Evolutionary conservation across 139 green algal genomes (phyloP).

Genomic region (Ulvella scutata): DNA sequence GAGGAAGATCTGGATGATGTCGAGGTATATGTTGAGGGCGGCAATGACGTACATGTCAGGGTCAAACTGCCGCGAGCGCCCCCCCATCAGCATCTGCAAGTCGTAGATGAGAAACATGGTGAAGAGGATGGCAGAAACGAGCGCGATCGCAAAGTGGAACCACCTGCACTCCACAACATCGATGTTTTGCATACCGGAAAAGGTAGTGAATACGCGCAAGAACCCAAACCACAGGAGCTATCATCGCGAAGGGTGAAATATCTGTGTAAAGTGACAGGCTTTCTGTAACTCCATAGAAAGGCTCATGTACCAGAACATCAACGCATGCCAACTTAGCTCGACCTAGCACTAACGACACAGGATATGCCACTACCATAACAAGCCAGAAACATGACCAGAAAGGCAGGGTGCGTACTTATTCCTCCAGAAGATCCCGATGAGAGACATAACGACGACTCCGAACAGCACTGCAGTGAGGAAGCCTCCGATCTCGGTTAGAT

Average conservation of each 20-base stretch:
- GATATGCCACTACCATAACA: too few relatives aligned
- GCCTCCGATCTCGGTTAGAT: neutral
- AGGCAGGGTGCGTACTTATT: neutral
- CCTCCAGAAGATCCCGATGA: slow-evolving; percentile 2
- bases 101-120: neutral
- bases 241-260: too few relatives aligned
- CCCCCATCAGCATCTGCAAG: slow-evolving; percentile 2
- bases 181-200: too few relatives aligned
- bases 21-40: slow-evolving; percentile 3
- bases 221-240: too few relatives aligned
- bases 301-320: too few relatives aligned
- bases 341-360: too few relatives aligned
- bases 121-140: neutral
- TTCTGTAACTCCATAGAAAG: too few relatives aligned
- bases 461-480: neutral
- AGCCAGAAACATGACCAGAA: too few relatives aligned
- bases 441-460: neutral
- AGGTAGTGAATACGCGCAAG: too few relatives aligned
- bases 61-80: neutral
- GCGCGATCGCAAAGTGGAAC: neutral
- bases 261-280: too few relatives aligned
- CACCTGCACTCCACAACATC: neutral
- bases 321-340: too few relatives aligned
- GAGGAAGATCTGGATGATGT: slow-evolving; percentile 5
- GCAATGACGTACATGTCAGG: slow-evolving; percentile 3